Percentiles rank a stretch among this genome's conserved stretches.
These are phyloP conservation scores for Phascolomyces articulosus DNA, from an alignment of 371 early-diverging fungal genomes.

Conservation along the genomic window DNA sequence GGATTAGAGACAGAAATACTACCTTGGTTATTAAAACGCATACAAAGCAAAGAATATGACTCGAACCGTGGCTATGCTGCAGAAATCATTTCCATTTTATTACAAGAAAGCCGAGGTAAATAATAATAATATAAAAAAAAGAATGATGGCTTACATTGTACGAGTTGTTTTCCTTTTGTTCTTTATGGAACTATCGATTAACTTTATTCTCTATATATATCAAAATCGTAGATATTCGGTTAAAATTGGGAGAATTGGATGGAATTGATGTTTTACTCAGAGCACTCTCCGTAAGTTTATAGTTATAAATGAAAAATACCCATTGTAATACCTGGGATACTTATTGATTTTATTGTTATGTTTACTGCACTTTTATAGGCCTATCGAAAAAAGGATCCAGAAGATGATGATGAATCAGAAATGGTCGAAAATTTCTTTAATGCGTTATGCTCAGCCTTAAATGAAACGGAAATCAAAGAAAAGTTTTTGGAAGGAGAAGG, in stretches of 20 bases:
- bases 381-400: constrained; percentile 80
- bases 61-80: constrained; percentile 86
- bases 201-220: background rate
- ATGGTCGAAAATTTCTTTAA: constrained; percentile 91
- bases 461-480: constrained; percentile 65
- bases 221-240: constrained; percentile 56
- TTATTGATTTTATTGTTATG: background rate
- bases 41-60: constrained; percentile 63
- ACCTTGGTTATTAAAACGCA: constrained; percentile 74
- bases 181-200: too few relatives aligned
- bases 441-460: constrained; percentile 68
- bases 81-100: constrained; percentile 84
- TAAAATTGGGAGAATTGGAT: constrained; percentile 60
- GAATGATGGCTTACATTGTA: background rate
- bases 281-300: constrained; percentile 54
- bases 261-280: constrained; percentile 79
- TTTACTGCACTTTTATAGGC: too few relatives aligned
- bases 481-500: constrained; percentile 85
- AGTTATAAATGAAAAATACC: too few relatives aligned
- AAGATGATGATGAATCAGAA: constrained; percentile 84
- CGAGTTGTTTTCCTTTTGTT: background rate
- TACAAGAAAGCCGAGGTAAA: constrained; percentile 72
- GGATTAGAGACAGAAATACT: constrained; percentile 67
- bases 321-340: too few relatives aligned
- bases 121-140: background rate